Percentiles rank a stretch among this genome's conserved stretches.
These are phyloP conservation scores for Yamadazyma kitorensis DNA, from an alignment of 805 yeast species.

Conservation along the genomic window DNA sequence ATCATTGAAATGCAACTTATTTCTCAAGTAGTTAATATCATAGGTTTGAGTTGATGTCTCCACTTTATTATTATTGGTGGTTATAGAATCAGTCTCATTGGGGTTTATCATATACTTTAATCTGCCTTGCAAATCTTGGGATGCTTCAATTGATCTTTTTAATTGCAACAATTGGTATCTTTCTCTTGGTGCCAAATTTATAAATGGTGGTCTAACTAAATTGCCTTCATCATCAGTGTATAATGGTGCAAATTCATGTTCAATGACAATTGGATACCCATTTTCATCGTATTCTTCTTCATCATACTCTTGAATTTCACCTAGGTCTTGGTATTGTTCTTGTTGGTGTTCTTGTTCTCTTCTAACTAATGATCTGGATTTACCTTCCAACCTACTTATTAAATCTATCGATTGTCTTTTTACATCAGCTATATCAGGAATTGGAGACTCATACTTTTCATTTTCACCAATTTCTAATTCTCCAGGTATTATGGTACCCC, in stretches of 20 bases:
- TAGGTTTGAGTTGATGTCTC: constrained; percentile 44
- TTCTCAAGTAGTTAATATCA: constrained; percentile 26
- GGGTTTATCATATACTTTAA: constrained; percentile 42
- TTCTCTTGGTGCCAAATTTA: constrained; percentile 42
- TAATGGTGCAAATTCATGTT: constrained; percentile 31
- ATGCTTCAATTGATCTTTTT: constrained; percentile 35
- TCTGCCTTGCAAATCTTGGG: constrained; percentile 29
- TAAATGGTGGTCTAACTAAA: constrained; percentile 42
- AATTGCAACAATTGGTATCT: constrained; percentile 40
- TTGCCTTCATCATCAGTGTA: constrained; percentile 38
- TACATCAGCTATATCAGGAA: constrained; percentile 13
- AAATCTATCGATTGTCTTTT: constrained; percentile 11
- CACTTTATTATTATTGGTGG: constrained; percentile 22
- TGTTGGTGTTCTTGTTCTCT: background rate
- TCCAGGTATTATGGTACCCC: constrained; percentile 14
- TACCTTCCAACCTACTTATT: constrained; percentile 5
- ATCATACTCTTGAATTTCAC: constrained; percentile 40
- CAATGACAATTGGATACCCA: constrained; percentile 18
- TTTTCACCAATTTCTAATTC: constrained; percentile 5
- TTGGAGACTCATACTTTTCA: constrained; percentile 13
- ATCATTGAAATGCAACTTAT: constrained; percentile 24
- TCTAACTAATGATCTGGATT: background rate
- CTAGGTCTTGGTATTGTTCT: constrained; percentile 20
- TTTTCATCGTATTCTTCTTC: constrained; percentile 4
- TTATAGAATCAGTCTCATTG: constrained; percentile 25